Conservation (phyloP, 495 filamentous ascomycete genomes). For the Articulospora tetracladia region DNA sequence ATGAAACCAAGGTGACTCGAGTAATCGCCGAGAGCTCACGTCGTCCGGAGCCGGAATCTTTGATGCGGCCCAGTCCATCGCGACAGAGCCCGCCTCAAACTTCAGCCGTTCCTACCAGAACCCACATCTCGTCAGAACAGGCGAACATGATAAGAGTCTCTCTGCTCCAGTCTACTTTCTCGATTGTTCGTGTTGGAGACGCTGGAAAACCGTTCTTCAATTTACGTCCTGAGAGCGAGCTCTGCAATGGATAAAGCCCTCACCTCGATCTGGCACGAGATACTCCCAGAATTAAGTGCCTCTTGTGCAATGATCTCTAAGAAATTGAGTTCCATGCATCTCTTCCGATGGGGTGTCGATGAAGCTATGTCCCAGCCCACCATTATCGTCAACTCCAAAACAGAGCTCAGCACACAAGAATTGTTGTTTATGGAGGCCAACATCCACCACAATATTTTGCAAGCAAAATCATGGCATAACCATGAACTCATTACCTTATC, state of each 20-base stretch:
- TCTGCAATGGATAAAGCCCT: neutral
- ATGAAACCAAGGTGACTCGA: neutral
- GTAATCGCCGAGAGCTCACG: neutral
- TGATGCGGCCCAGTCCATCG: too few relatives aligned
- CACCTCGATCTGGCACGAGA: neutral
- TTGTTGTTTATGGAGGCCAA: neutral
- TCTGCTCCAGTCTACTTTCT: neutral
- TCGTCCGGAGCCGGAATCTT: neutral
- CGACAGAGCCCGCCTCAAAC: too few relatives aligned
- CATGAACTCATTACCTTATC: neutral
- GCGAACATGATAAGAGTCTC: too few relatives aligned
- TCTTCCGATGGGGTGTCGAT: neutral
- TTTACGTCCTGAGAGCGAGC: neutral
- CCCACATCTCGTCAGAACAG: too few relatives aligned
- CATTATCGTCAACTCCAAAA: conserved; percentile 2
- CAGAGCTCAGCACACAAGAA: neutral
- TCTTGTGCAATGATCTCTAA: neutral
- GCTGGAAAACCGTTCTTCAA: neutral
- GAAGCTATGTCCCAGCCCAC: neutral
- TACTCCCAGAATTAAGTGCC: neutral
- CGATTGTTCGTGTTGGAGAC: neutral
- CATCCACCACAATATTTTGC: too few relatives aligned
- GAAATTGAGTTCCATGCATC: neutral
- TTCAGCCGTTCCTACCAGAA: too few relatives aligned
- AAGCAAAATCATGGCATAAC: neutral